Evolutionary conservation across 768 basidiomycete species (phyloP).

Genomic region (Rhodotorula kratochvilovae): DNA sequence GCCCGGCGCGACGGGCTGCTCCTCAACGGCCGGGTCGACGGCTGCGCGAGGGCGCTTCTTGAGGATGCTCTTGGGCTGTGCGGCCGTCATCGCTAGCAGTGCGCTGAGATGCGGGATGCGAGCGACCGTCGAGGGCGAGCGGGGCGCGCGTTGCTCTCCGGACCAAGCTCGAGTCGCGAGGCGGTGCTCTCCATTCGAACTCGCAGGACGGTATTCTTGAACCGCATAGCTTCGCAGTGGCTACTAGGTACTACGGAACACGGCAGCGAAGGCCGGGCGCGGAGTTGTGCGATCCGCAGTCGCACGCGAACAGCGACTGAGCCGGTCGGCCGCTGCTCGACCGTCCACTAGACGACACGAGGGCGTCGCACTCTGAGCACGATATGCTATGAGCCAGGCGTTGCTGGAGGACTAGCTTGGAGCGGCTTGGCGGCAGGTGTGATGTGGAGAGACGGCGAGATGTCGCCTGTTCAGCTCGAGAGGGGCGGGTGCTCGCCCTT

Average conservation of each 20-base stretch:
- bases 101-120: background rate
- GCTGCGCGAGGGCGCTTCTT: constrained; percentile 35
- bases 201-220: background rate
- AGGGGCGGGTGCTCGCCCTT: background rate
- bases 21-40: constrained; percentile 18
- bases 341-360: too few relatives aligned
- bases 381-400: too few relatives aligned
- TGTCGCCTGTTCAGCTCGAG: background rate
- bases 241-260: too few relatives aligned
- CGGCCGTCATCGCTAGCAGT: background rate
- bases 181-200: background rate
- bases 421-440: too few relatives aligned
- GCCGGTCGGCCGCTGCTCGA: too few relatives aligned
- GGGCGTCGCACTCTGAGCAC: too few relatives aligned
- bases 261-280: too few relatives aligned
- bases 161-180: background rate
- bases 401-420: too few relatives aligned
- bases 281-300: too few relatives aligned
- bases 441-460: too few relatives aligned
- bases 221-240: too few relatives aligned
- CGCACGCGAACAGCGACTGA: too few relatives aligned
- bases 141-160: background rate
- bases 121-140: background rate
- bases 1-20: constrained; percentile 4
- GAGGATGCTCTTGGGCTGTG: constrained; percentile 31